phyloP scores from a whole-genome alignment of 768 basidiomycete genomes.

The Lentinula detonsa region DNA sequence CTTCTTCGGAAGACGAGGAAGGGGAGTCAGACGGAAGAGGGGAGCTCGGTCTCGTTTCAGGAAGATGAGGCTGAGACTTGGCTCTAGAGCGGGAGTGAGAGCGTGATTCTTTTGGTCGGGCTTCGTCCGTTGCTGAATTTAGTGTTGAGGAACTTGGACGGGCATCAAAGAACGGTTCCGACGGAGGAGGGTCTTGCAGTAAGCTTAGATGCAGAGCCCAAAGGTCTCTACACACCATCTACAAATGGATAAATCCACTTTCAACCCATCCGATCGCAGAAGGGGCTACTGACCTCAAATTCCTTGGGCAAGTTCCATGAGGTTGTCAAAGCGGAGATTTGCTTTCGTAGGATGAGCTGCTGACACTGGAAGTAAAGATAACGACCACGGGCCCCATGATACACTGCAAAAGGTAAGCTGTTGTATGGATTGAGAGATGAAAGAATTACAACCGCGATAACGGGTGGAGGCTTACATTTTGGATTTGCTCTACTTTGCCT shows the following conservation, averaged over 20 bases:
- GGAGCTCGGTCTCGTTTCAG: not conserved
- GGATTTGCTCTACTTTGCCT: slow-evolving; percentile 49
- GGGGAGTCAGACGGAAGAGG: not conserved
- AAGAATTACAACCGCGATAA: not conserved
- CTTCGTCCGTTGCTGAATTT: slow-evolving; percentile 25
- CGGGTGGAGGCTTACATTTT: slow-evolving; percentile 17
- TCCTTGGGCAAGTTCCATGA: slow-evolving; percentile 73
- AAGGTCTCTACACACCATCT: slow-evolving; percentile 75
- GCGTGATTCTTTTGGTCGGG: not conserved
- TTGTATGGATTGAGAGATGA: not conserved
- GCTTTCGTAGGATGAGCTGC: slow-evolving; percentile 76
- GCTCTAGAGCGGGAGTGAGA: not conserved
- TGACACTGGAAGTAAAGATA: slow-evolving; percentile 82
- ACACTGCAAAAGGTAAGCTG: slow-evolving; percentile 44
- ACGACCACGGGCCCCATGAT: slow-evolving; percentile 73
- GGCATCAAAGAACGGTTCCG: slow-evolving; percentile 38
- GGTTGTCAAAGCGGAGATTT: slow-evolving; percentile 52
- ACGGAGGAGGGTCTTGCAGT: slow-evolving; percentile 50
- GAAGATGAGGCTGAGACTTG: not conserved
- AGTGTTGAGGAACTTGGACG: not conserved
- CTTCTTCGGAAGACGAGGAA: slow-evolving; percentile 16
- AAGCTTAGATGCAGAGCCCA: slow-evolving; percentile 73
- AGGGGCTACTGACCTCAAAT: slow-evolving; percentile 55
- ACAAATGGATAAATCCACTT: not conserved
- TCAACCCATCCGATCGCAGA: not conserved